Conservation (phyloP, 768 basidiomycete genomes). For the Sistotremastrum suecicum region DNA sequence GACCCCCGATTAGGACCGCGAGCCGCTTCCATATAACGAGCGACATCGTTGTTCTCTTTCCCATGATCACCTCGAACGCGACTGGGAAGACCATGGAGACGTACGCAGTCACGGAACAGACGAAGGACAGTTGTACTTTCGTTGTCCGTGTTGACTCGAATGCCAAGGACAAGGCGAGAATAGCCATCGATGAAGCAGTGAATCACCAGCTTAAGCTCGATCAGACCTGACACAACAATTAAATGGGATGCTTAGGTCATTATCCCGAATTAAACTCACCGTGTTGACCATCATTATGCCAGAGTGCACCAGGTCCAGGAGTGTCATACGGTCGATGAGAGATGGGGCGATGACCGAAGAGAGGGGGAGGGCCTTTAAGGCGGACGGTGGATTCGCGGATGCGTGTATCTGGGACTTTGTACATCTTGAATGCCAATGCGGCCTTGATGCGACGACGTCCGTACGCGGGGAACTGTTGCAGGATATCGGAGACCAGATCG, state of each 20-base stretch:
- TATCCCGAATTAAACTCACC: constrained; percentile 7
- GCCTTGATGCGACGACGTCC: constrained; percentile 15
- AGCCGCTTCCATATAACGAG: constrained; percentile 11
- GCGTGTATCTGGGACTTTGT: constrained; percentile 10
- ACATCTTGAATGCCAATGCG: constrained; percentile 9
- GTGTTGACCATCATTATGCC: constrained; percentile 26
- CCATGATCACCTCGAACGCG: constrained; percentile 13
- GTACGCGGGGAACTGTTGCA: constrained; percentile 14
- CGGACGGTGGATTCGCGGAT: constrained; percentile 12
- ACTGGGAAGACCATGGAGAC: constrained; percentile 16
- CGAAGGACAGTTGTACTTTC: constrained; percentile 22
- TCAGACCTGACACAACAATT: constrained; percentile 14
- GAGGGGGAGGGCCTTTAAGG: constrained; percentile 10
- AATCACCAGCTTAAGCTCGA: constrained; percentile 22
- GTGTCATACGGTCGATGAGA: constrained; percentile 18
- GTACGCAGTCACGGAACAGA: constrained; percentile 17
- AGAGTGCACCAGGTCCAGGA: constrained; percentile 22
- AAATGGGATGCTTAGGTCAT: not conserved
- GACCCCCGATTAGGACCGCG: constrained; percentile 9
- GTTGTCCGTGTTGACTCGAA: constrained; percentile 27
- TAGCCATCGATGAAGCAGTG: constrained; percentile 31
- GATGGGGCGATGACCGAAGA: constrained; percentile 15
- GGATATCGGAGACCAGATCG: constrained; percentile 6
- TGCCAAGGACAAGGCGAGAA: constrained; percentile 20
- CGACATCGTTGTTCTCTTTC: constrained; percentile 15